Evolutionary conservation across 2,329 filamentous ascomycete genomes (phyloP).

Genomic region (Hirsutella thompsonii): DNA sequence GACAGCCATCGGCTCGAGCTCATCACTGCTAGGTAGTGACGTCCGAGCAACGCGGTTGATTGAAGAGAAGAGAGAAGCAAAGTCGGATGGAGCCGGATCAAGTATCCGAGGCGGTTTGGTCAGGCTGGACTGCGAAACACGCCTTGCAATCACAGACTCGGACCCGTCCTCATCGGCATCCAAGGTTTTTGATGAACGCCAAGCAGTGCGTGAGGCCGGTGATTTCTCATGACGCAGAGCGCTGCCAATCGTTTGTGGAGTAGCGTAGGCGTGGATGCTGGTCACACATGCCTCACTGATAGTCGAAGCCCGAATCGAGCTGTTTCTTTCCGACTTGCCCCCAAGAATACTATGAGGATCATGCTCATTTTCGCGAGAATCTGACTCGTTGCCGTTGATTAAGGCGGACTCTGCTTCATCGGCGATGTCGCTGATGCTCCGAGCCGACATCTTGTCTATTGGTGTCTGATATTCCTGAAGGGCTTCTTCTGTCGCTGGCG

Average conservation of each 20-base stretch:
- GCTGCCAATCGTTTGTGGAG: neutral
- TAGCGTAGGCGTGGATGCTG: neutral
- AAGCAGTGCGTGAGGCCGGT: neutral
- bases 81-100: constrained; percentile 13
- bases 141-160: neutral
- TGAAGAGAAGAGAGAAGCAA: constrained; percentile 15
- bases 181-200: constrained; percentile 3
- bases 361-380: neutral
- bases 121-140: constrained; percentile 5
- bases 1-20: constrained; percentile 1
- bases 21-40: constrained; percentile 8
- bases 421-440: neutral
- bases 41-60: constrained; percentile 14
- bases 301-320: neutral
- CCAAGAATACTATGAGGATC: too few species aligned
- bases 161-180: neutral
- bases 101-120: constrained; percentile 6
- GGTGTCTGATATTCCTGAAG: neutral
- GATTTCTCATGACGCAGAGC: neutral
- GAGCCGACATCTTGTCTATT: neutral
- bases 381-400: neutral
- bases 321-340: too few species aligned
- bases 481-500: neutral
- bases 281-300: neutral
- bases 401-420: neutral